These are phyloP conservation scores for Penicillium verhagenii DNA, from an alignment of 495 filamentous ascomycete genomes.

Conservation along the genomic window DNA sequence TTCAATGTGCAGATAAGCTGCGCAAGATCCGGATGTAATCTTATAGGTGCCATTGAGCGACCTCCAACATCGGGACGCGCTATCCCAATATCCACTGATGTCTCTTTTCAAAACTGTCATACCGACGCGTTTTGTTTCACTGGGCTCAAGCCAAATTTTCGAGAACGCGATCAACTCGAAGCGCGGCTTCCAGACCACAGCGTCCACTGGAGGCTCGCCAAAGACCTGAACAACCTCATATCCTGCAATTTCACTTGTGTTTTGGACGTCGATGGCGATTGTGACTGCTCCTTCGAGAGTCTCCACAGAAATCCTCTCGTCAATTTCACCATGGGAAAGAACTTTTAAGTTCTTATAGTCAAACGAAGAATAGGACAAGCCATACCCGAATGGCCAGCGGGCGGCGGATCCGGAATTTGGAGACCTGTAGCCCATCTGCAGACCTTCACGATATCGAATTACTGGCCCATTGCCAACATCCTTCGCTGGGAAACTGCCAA, in stretches of 20 bases:
- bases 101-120: neutral
- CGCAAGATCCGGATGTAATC: neutral
- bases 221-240: constrained; percentile 2
- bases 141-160: constrained; percentile 1
- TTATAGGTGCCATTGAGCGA: constrained; percentile 3
- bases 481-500: constrained; percentile 13
- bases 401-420: constrained; percentile 24
- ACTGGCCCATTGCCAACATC: constrained; percentile 2
- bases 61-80: neutral
- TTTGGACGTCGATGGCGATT: neutral
- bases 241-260: neutral
- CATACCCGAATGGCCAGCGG: constrained; percentile 36
- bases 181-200: neutral
- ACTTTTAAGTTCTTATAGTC: constrained; percentile 9
- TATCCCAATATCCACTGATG: constrained; percentile 5
- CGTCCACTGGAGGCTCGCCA: neutral
- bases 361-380: constrained; percentile 40
- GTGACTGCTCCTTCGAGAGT: neutral
- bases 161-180: constrained; percentile 1
- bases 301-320: neutral
- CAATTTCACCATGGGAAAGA: neutral
- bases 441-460: constrained; percentile 23
- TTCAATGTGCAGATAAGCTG: neutral
- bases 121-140: neutral
- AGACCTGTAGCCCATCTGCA: constrained; percentile 32